A percentile compares a stretch with the other conserved stretches of the same genome.
Conservation (phyloP, 441 rosid species). For the Pelargonium myrrhifolium region DNA sequence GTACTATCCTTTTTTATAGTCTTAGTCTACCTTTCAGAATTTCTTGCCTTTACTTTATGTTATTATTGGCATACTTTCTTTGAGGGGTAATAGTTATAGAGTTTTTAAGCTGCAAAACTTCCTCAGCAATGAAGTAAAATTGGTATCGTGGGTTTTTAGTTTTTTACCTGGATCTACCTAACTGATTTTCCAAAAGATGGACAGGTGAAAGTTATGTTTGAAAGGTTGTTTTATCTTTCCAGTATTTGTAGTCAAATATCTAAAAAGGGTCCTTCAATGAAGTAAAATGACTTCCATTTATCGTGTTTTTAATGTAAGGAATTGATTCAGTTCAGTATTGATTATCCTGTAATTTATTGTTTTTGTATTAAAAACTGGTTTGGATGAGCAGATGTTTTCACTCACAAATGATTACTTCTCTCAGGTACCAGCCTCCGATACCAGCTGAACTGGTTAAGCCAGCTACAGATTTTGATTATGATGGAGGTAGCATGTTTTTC, state of each 20-base stretch:
- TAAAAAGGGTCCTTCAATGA: not conserved
- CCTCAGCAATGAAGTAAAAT: not conserved
- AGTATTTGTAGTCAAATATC: not conserved
- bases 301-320: not conserved
- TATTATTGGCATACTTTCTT: too few relatives aligned
- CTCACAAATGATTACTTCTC: not conserved
- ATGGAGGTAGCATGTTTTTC: slow-evolving; percentile 22
- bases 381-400: not conserved
- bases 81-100: too few relatives aligned
- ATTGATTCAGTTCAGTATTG: not conserved
- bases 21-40: not conserved
- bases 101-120: too few relatives aligned
- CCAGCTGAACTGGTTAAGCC: slow-evolving; percentile 32
- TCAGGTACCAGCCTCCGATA: slow-evolving; percentile 39
- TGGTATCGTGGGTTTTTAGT: not conserved
- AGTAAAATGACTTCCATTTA: not conserved
- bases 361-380: not conserved
- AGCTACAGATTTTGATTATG: slow-evolving; percentile 28
- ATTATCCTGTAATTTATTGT: not conserved
- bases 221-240: not conserved
- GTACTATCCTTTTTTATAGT: not conserved
- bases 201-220: not conserved
- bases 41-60: not conserved
- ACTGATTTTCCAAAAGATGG: not conserved
- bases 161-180: not conserved